Evolutionary conservation across 73 alveolate genomes (phyloP), one percentile per base, ranked within the genome.

Genomic region (Uronychia setigera): DNA sequence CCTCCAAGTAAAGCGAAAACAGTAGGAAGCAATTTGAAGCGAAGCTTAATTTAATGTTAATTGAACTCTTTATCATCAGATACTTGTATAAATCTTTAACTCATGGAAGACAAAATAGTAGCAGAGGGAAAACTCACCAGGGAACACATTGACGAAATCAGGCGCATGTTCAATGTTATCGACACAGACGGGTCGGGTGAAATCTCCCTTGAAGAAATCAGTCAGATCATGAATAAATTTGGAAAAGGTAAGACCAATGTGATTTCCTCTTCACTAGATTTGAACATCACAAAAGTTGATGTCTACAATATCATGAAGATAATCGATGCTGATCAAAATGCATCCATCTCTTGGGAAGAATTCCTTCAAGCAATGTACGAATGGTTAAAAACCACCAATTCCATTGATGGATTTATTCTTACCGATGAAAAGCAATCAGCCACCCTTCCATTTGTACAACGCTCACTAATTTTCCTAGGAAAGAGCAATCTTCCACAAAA

Each of bases 131-230:
- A 46, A 19, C 67, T 46, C 67, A 11, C 67, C 67, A 46, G 67
- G 19, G 67, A 46, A 19, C 67, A 46, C 67, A 46, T 46, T 46
- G 67, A 46, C 67, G 67, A 46, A 19, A 46, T 46, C 67, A 46
- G 67, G 67, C 67, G 67, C 67, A 46, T 46, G 67, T 46, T 46
- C 67, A 46, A 46, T 19, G 67, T 46, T 19, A 46, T 46, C 67
- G 67, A 46, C 67, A 46, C 67, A 5, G 67, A 46, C 67, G 5
- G 67, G n/a, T 46, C 67, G 19, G 67, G 67, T 5, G 67, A 46
- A 19, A 46, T 46, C 19, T 46, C 67, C 67, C 19, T 19, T 19
- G 19, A 5, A 46, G 67, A 46, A 19, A 46, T 46, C 5, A 19
- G 67, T 19, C 67, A 46, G 19, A 46, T 46, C 67, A 46, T 46